Conservation (phyloP, 2,329 filamentous ascomycete genomes). For the Penicillium sp. region DNA sequence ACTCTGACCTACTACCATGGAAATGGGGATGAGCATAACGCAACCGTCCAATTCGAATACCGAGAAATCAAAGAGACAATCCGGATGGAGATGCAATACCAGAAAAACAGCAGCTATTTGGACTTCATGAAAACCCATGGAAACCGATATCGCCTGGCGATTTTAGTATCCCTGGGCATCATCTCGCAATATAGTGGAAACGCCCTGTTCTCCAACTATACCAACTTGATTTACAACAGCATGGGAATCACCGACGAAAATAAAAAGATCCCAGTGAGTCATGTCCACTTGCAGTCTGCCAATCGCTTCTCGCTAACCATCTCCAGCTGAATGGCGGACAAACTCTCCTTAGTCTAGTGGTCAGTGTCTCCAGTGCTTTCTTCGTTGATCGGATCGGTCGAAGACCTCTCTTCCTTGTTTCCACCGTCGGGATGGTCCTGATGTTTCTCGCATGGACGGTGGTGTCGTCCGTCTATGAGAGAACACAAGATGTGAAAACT, state of each 20-base stretch:
- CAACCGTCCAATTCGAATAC: slow-evolving; percentile 37
- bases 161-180: slow-evolving; percentile 35
- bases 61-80: slow-evolving; percentile 47
- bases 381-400: slow-evolving; percentile 23
- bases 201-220: slow-evolving; percentile 37
- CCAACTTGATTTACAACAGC: slow-evolving; percentile 33
- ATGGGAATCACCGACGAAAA: slow-evolving; percentile 33
- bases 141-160: slow-evolving; percentile 37
- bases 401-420: slow-evolving; percentile 20
- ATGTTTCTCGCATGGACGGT: slow-evolving; percentile 22
- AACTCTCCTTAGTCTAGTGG: too few relatives aligned
- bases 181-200: slow-evolving; percentile 33
- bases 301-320: slow-evolving; percentile 32
- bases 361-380: slow-evolving; percentile 12
- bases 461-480: slow-evolving; percentile 18
- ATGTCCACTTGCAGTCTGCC: too few relatives aligned
- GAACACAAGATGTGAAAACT: too few relatives aligned
- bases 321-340: slow-evolving; percentile 21
- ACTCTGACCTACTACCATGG: slow-evolving; percentile 44
- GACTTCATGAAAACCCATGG: slow-evolving; percentile 37
- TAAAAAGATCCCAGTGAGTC: slow-evolving; percentile 39
- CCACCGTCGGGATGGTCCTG: slow-evolving; percentile 22
- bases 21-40: slow-evolving; percentile 40
- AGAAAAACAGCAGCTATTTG: slow-evolving; percentile 32
- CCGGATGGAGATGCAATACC: slow-evolving; percentile 43